Conservation (phyloP, 495 filamentous ascomycete species). For the Extremus antarcticus region DNA sequence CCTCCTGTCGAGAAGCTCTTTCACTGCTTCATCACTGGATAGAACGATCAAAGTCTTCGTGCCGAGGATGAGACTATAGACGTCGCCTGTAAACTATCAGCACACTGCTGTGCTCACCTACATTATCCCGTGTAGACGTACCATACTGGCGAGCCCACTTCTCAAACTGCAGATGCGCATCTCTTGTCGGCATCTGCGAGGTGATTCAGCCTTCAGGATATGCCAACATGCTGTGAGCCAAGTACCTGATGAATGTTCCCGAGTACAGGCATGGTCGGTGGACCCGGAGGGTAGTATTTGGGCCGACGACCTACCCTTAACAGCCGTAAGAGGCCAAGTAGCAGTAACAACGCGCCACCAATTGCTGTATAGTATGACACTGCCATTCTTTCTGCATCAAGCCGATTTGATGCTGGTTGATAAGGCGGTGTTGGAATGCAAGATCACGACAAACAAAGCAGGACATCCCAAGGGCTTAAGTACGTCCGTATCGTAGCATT, state of each 20-base stretch:
- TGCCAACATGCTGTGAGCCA: too few species aligned
- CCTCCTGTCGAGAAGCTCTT: conserved; percentile 37
- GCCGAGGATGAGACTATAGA: conserved; percentile 36
- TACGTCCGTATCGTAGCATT: not conserved
- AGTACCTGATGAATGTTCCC: conserved; percentile 27
- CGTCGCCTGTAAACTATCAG: conserved; percentile 8
- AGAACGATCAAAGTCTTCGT: conserved; percentile 32
- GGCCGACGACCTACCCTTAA: conserved; percentile 2
- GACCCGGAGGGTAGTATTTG: conserved; percentile 22
- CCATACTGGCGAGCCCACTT: conserved; percentile 38
- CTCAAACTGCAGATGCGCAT: conserved; percentile 31
- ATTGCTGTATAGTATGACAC: not conserved
- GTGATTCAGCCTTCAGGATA: not conserved
- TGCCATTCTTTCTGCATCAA: too few species aligned
- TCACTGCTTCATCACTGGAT: conserved; percentile 28
- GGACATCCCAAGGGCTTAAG: not conserved
- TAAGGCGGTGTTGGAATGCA: not conserved
- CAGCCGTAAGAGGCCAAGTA: not conserved
- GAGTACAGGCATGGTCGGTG: conserved; percentile 33
- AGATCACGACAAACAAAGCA: too few species aligned
- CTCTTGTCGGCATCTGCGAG: conserved; percentile 26
- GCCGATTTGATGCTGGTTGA: too few species aligned
- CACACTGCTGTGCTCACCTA: not conserved
- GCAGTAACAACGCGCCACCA: not conserved
- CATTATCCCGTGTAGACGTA: not conserved